Conservation (phyloP, 805 yeast genomes). For the Candida alai region DNA sequence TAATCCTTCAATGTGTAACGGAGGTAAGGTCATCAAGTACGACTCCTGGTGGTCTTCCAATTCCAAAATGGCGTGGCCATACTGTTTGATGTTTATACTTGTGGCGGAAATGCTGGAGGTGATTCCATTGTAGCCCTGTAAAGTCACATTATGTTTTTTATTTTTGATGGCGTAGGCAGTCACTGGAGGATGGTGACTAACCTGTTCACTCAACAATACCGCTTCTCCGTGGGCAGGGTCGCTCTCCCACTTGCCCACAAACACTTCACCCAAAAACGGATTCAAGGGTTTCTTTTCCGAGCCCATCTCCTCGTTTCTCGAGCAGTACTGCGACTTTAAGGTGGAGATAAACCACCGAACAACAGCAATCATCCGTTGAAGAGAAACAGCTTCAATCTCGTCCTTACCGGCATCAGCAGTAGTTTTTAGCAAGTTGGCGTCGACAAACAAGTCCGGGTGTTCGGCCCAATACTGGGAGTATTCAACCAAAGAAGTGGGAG, state of each 20-base stretch:
- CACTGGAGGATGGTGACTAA: constrained; percentile 95
- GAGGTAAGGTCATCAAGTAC: constrained; percentile 85
- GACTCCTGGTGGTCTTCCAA: constrained; percentile 60
- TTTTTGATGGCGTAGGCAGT: constrained; percentile 88
- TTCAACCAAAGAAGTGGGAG: constrained; percentile 85
- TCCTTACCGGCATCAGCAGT: constrained; percentile 34
- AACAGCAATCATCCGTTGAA: constrained; percentile 74
- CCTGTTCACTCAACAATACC: constrained; percentile 81
- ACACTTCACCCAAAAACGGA: constrained; percentile 93
- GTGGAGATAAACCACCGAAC: constrained; percentile 90
- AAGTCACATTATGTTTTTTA: constrained; percentile 59
- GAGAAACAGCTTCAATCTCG: constrained; percentile 42
- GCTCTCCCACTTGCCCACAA: constrained; percentile 84
- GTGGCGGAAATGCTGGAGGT: constrained; percentile 79
- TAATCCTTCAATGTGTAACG: constrained; percentile 91
- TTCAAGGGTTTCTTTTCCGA: constrained; percentile 95
- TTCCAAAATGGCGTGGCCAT: constrained; percentile 80
- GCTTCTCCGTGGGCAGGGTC: constrained; percentile 64
- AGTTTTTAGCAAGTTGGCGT: constrained; percentile 51
- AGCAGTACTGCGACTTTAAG: constrained; percentile 87
- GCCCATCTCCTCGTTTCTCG: constrained; percentile 89
- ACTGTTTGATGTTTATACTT: constrained; percentile 82
- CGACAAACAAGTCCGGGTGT: constrained; percentile 78
- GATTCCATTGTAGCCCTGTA: constrained; percentile 89
- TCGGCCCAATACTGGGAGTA: constrained; percentile 97